Conservation (phyloP, 352 stramenopile genomes). For the Globisporangium irregulare region DNA sequence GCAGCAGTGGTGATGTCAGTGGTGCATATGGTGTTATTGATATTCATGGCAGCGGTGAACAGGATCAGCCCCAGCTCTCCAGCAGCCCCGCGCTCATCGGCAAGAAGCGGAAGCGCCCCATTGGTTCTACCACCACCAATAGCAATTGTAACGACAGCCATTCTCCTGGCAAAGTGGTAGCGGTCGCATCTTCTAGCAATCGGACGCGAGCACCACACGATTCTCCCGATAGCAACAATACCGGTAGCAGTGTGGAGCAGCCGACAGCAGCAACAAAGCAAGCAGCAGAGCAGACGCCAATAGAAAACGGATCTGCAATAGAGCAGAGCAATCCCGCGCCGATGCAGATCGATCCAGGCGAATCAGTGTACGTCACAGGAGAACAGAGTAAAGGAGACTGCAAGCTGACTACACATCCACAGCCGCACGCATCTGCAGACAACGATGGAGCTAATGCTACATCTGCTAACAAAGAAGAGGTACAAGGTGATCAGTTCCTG, state of each 20-base stretch:
- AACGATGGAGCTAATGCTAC: background rate
- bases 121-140: background rate
- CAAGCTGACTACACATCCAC: background rate
- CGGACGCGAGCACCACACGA: background rate
- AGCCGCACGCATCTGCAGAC: background rate
- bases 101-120: slow-evolving; percentile 64
- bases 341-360: background rate
- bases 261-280: slow-evolving; percentile 4
- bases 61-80: background rate
- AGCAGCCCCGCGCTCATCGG: slow-evolving; percentile 9
- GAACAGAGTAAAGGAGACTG: background rate
- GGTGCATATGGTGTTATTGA: background rate
- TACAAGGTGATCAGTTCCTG: background rate
- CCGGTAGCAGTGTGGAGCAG: slow-evolving; percentile 13
- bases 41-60: background rate
- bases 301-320: background rate
- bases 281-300: background rate
- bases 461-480: background rate
- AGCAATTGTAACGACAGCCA: background rate
- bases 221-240: background rate
- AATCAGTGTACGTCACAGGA: background rate
- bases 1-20: background rate
- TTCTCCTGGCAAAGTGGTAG: background rate
- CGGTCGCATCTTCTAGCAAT: background rate
- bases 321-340: background rate